Evolutionary conservation across 129 eudicot species (phyloP), one percentile per base, ranked within the genome.

Genomic region (Erigeron canadensis): DNA sequence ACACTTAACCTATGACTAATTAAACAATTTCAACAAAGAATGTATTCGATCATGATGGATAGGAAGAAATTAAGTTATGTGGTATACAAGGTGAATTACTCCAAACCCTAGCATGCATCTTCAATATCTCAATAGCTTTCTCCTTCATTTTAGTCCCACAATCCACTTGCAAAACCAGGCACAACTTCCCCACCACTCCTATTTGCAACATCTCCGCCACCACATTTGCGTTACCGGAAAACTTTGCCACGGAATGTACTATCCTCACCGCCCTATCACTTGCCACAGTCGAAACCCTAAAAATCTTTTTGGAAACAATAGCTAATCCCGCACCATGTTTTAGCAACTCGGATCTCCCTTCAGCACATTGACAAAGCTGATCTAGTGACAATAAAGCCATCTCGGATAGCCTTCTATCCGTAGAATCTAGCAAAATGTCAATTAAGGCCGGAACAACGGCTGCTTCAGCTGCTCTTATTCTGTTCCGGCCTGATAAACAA

Each of bases 311-410:
- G 0, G 95, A 88, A 63, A 88, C 88, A 50, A 85, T 73, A 4
- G 95, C 90, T n/a, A 88, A 72, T 5, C 95, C 95, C 0, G 86
- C 95, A 8, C 79, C 86, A 62, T 88, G 95, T 47, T 75, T 72
- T 69, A 88, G 16, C 65, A 88, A 6, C 73, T 82, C 90, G 0
- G 90, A 82, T 58, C 95, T 43, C 11, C 95, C 95, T 55, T 88
- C 90, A 0, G 95, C 90, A 39, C 95, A 88, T 34, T 86, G 87
- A 58, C 90, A 82, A 10, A 85, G 72, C 28, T 10, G 74, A 15
- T 88, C 90, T 47, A 88, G 21, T 7, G 74, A 79, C 55, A 79
- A 68, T 6, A 88, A 39, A 17, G 73, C 67, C 95, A 82, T 88
- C 70, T 88, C 95, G 6, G 60, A 61, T 9, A 72, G 23, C 63